Evolutionary conservation across 2,329 filamentous ascomycete species (phyloP), one percentile per base, ranked within the genome.

Genomic region (Beauveria asiatica): DNA sequence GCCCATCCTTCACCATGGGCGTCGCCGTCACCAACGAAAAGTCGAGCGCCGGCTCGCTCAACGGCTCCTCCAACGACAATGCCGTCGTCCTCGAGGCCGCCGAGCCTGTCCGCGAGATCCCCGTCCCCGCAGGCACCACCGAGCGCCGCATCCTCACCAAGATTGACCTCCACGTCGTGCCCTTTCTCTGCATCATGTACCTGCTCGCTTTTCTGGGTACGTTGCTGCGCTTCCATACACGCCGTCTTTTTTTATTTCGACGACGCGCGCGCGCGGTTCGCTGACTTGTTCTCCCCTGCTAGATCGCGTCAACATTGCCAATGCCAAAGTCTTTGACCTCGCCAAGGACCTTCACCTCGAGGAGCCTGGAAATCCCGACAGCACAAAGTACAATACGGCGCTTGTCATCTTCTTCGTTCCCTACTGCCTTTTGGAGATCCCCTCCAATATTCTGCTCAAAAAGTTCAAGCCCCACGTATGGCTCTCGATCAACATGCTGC

Each of bases 351-450:
- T 93, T 5, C 63, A 76, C 3, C 80, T 92, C 30, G 71, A 79
- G 25, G 76, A 76, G 48, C 74, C 75, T 5, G 41, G 45, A 5
- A 64, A 77, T 4, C 80, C 92, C 23, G 71, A 79, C 25, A 76
- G 76, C 49, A 74, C 75, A 10, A 76, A 89, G 67, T 92, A 89
- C 74, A 92, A 91, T 72, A 89, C 85, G 16, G 86, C 86, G 1
- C 77, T 92, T 62, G 88, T 87, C 60, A 90, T 92, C 68, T 92
- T 93, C 76, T 93, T 92, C 73, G 82, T 92, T 1, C 88, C 89
- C 1, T 93, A 92, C 70, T 78, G 89, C 66, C 67, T 89, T 59
- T 81, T 83, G 66, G 86, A 90, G 75, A 89, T 92, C n/a, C 75
- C 87, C 59, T 82, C 79, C 64, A 70, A 70, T 58, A 67, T 70